Percentiles rank a stretch among this genome's conserved stretches.
phyloP scores from a whole-genome alignment of 1,284 basidiomycete genomes.

The Apiotrichum veenhuisii region DNA sequence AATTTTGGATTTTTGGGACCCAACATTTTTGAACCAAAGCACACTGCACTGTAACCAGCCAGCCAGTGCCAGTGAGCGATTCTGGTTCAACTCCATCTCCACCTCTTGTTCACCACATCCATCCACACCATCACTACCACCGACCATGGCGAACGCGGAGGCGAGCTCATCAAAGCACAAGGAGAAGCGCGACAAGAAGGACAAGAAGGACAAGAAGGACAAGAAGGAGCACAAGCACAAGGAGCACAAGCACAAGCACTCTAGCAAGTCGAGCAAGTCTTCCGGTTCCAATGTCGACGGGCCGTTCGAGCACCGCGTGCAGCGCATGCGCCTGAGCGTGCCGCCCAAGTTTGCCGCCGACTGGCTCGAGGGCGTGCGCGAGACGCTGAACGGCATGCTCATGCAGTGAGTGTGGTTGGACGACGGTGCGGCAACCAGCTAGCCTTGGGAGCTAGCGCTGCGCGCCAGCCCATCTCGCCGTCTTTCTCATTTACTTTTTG shows the following conservation, averaged over 20 bases:
- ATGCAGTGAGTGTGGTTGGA: conserved; percentile 68
- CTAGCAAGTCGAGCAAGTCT: conserved; percentile 3
- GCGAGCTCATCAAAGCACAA: conserved; percentile 25
- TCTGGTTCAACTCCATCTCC: neutral
- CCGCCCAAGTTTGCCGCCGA: conserved; percentile 74
- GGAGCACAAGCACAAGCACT: conserved; percentile 13
- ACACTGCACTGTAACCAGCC: no score
- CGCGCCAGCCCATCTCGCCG: no score
- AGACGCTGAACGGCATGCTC: conserved; percentile 86
- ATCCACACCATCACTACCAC: conserved; percentile 7
- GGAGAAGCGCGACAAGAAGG: conserved; percentile 14
- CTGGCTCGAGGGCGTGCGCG: conserved; percentile 67
- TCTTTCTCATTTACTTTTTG: no score
- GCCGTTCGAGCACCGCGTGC: conserved; percentile 63
- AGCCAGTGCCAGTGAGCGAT: neutral
- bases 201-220: conserved; percentile 17
- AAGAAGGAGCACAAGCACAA: conserved; percentile 13
- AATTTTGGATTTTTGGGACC: neutral
- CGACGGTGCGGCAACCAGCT: neutral
- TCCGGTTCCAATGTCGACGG: conserved; percentile 42
- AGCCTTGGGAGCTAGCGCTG: neutral
- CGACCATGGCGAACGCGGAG: conserved; percentile 22
- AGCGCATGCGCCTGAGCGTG: conserved; percentile 69
- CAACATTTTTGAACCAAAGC: conserved; percentile 2
- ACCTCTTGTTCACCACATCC: neutral